Conservation (phyloP, 2,329 filamentous ascomycete species). For the Fusarium pininemorale region DNA sequence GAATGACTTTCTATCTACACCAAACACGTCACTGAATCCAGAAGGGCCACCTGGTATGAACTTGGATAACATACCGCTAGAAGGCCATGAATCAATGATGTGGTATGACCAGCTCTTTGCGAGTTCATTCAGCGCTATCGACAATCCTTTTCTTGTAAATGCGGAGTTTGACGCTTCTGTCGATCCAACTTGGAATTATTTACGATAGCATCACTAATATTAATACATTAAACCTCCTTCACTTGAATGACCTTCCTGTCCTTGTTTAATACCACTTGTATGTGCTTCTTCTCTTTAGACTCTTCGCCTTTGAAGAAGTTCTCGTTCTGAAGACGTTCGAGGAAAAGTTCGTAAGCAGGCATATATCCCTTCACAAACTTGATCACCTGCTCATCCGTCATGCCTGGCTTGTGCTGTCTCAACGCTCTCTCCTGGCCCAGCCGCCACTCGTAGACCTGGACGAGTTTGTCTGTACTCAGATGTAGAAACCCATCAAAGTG, state of each 20-base stretch:
- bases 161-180: constrained; percentile 47
- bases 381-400: constrained; percentile 38
- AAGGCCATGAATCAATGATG: constrained; percentile 48
- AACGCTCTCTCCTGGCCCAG: constrained; percentile 32
- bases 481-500: constrained; percentile 37
- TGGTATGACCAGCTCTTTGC: constrained; percentile 49
- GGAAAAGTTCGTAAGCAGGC: constrained; percentile 39
- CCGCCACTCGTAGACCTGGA: constrained; percentile 39
- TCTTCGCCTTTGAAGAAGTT: constrained; percentile 18
- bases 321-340: constrained; percentile 27
- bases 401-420: constrained; percentile 30
- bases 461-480: constrained; percentile 34
- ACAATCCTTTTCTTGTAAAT: constrained; percentile 46
- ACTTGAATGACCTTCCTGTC: constrained; percentile 18
- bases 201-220: constrained; percentile 19
- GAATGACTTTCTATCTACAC: neutral
- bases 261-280: constrained; percentile 5
- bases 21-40: neutral
- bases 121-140: constrained; percentile 47
- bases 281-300: constrained; percentile 13
- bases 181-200: constrained; percentile 46
- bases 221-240: constrained; percentile 7
- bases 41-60: neutral
- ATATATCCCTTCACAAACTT: constrained; percentile 41
- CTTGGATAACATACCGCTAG: constrained; percentile 28